Evolutionary conservation across 2,329 filamentous ascomycete genomes (phyloP).

Genomic region (Cladosporium sp.): DNA sequence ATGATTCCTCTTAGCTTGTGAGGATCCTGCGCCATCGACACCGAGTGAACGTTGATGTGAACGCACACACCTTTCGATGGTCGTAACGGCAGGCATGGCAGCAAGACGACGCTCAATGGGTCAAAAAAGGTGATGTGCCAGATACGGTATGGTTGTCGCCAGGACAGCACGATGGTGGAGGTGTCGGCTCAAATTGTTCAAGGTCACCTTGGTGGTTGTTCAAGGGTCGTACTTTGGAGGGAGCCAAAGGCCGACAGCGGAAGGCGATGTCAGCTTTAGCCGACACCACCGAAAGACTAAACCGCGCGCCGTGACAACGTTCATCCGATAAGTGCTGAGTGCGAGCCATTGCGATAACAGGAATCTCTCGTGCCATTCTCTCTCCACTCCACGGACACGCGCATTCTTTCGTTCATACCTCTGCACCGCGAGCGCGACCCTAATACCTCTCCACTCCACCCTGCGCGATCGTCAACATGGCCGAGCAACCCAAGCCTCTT

Average conservation of each 20-base stretch:
- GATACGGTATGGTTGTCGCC: too few species aligned
- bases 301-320: not conserved
- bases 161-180: too few species aligned
- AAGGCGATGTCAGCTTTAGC: not conserved
- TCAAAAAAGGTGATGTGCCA: too few species aligned
- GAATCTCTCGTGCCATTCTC: not conserved
- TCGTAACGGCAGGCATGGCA: too few species aligned
- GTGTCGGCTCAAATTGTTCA: too few species aligned
- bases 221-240: too few species aligned
- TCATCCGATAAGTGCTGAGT: slow-evolving; percentile 4
- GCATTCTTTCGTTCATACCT: not conserved
- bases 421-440: not conserved
- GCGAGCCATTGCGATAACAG: slow-evolving; percentile 2
- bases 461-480: slow-evolving; percentile 34
- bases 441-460: not conserved
- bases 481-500: slow-evolving; percentile 63
- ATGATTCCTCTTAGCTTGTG: too few species aligned
- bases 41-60: too few species aligned
- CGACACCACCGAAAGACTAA: not conserved
- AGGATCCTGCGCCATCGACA: too few species aligned
- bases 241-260: not conserved
- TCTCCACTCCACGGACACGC: not conserved
- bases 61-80: too few species aligned
- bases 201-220: too few species aligned
- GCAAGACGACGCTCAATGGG: too few species aligned